Conservation (phyloP, 306 rosid species). For the Elaeagnus macrophylla region DNA sequence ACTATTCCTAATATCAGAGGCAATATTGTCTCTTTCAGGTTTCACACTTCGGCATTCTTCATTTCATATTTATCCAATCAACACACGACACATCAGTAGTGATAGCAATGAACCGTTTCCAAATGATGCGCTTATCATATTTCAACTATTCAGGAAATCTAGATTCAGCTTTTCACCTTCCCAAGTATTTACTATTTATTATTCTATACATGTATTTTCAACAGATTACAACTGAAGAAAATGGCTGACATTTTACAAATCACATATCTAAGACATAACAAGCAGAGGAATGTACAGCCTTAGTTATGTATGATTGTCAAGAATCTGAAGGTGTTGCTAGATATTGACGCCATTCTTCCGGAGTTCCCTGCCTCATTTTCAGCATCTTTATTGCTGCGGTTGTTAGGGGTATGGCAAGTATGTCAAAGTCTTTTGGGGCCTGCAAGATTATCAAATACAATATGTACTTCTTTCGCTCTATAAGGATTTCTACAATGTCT, state of each 20-base stretch:
- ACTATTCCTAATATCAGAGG: too few relatives aligned
- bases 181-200: neutral
- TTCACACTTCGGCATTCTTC: too few relatives aligned
- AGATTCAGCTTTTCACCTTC: neutral
- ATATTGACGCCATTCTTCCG: slow-evolving; percentile 94
- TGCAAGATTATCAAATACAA: slow-evolving; percentile 27
- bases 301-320: slow-evolving; percentile 16
- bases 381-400: slow-evolving; percentile 72
- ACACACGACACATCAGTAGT: too few relatives aligned
- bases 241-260: neutral
- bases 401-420: slow-evolving; percentile 87
- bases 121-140: too few relatives aligned
- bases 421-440: slow-evolving; percentile 87
- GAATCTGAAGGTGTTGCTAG: slow-evolving; percentile 36
- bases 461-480: slow-evolving; percentile 5
- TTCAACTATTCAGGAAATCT: neutral
- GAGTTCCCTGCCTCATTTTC: slow-evolving; percentile 63
- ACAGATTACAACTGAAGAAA: neutral
- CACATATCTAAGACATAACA: slow-evolving; percentile 9
- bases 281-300: slow-evolving; percentile 11
- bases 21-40: too few relatives aligned
- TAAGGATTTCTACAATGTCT: neutral
- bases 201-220: neutral
- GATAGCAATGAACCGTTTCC: too few relatives aligned
- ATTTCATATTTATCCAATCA: too few relatives aligned